phyloP scores from a whole-genome alignment of 495 filamentous ascomycete genomes.

The Penicillium cosmopolitanum region DNA sequence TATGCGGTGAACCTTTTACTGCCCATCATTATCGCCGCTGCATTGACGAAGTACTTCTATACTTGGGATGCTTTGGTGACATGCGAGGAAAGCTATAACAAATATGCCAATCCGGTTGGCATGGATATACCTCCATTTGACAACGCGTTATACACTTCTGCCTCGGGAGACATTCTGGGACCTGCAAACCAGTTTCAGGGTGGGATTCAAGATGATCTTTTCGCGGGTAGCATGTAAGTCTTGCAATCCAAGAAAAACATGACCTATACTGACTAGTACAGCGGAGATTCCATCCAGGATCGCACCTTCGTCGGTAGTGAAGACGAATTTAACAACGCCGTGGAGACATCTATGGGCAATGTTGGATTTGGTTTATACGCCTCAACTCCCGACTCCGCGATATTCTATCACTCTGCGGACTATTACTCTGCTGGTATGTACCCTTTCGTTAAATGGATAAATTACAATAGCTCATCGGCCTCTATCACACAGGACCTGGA shows the following conservation, averaged over 20 bases:
- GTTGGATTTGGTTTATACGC: neutral
- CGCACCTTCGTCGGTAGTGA: neutral
- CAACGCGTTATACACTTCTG: neutral
- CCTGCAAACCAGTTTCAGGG: slow-evolving; percentile 1
- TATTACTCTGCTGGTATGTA: neutral
- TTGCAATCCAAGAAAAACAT: neutral
- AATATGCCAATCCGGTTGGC: neutral
- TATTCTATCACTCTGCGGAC: slow-evolving; percentile 1
- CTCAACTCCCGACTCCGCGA: neutral
- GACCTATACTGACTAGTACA: neutral
- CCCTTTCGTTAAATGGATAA: neutral
- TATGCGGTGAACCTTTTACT: neutral
- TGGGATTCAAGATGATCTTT: slow-evolving; percentile 1
- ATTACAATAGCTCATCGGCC: neutral
- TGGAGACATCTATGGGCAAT: neutral
- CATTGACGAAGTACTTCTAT: slow-evolving; percentile 1
- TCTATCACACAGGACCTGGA: neutral
- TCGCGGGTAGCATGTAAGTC: slow-evolving; percentile 1
- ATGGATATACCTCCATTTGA: neutral
- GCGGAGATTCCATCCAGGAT: neutral
- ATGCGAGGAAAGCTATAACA: slow-evolving; percentile 4
- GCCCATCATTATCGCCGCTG: slow-evolving; percentile 1
- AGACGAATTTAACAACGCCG: slow-evolving; percentile 4
- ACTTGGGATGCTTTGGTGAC: neutral
- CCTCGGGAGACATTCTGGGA: neutral